Conservation (phyloP, 495 filamentous ascomycete genomes). For the Thozetella sp. region DNA sequence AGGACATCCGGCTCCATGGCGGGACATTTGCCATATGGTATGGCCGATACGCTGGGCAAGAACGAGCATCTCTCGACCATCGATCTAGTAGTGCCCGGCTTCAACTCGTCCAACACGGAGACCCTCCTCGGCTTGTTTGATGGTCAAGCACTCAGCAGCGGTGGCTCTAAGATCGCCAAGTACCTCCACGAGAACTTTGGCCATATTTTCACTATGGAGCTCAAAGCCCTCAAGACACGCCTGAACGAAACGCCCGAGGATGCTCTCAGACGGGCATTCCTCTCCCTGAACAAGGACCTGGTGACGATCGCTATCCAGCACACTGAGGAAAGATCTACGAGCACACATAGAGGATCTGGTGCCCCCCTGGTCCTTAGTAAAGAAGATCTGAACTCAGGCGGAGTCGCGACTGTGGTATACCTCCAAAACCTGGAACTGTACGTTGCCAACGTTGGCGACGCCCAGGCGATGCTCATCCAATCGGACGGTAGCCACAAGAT, state of each 20-base stretch:
- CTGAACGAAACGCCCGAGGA: conserved; percentile 73
- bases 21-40: conserved; percentile 87
- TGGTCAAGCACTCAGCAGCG: conserved; percentile 78
- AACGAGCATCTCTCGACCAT: conserved; percentile 97
- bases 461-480: conserved; percentile 90
- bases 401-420: conserved; percentile 90
- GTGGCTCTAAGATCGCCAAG: conserved; percentile 94
- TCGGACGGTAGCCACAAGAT: conserved; percentile 78
- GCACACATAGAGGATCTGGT: conserved; percentile 69
- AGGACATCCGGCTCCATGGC: conserved; percentile 92
- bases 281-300: conserved; percentile 91
- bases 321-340: conserved; percentile 67
- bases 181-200: conserved; percentile 95
- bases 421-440: conserved; percentile 87
- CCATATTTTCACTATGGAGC: conserved; percentile 77
- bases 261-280: conserved; percentile 83
- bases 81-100: conserved; percentile 92
- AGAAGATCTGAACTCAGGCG: conserved; percentile 86
- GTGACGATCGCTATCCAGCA: conserved; percentile 83
- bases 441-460: conserved; percentile 93
- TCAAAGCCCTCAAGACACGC: conserved; percentile 63
- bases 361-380: conserved; percentile 73
- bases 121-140: conserved; percentile 94
- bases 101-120: conserved; percentile 89
- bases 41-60: conserved; percentile 94